phyloP scores from a whole-genome alignment of 2,329 filamentous ascomycete species.

The Fusarium luffae region DNA sequence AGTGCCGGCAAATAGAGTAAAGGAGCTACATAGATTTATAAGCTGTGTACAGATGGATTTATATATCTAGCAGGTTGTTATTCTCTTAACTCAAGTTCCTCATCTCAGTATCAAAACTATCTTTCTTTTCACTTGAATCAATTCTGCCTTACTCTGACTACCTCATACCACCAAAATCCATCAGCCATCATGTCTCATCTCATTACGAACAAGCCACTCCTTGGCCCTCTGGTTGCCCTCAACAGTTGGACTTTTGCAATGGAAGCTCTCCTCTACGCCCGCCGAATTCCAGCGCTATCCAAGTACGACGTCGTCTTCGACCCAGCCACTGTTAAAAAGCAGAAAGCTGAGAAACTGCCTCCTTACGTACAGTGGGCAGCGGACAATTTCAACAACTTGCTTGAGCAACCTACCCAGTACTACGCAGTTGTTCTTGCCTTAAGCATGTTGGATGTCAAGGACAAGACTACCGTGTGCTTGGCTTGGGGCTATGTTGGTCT shows the following conservation, averaged over 20 bases:
- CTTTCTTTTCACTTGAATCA: too few relatives aligned
- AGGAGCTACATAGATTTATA: too few relatives aligned
- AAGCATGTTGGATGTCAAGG: background rate
- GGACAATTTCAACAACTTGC: background rate
- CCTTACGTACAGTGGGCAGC: background rate
- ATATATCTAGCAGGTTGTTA: too few relatives aligned
- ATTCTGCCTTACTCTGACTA: too few relatives aligned
- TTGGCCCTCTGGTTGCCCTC: background rate
- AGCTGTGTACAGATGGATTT: too few relatives aligned
- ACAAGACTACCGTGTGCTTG: background rate
- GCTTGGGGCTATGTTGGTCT: background rate
- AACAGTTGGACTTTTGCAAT: background rate
- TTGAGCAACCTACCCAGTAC: background rate
- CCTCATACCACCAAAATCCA: background rate
- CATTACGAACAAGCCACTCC: background rate
- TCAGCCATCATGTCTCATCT: background rate
- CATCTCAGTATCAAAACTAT: too few relatives aligned
- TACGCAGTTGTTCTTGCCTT: background rate
- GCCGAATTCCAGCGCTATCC: background rate
- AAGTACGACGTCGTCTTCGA: conserved; percentile 1
- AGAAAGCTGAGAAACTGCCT: background rate
- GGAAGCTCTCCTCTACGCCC: background rate
- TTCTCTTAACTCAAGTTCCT: too few relatives aligned
- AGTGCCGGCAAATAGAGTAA: too few relatives aligned
- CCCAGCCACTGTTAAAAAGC: background rate